phyloP scores from a whole-genome alignment of 805 yeast species.

The Saturnispora zaruensis region DNA sequence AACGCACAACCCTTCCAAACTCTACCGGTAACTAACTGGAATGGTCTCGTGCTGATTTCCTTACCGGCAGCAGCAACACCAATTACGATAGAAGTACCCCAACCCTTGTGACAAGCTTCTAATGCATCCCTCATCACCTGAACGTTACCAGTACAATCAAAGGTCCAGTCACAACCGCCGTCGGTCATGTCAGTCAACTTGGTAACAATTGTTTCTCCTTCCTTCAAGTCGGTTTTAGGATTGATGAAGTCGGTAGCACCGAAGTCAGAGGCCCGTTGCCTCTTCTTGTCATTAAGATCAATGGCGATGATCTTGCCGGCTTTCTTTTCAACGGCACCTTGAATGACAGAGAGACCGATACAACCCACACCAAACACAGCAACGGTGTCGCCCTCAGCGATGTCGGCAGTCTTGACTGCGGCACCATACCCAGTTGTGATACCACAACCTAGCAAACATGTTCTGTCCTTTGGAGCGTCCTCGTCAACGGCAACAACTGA shows the following conservation, averaged over 20 bases:
- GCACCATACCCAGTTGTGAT: slow-evolving; percentile 98
- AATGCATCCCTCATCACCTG: slow-evolving; percentile 92
- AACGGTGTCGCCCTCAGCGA: slow-evolving; percentile 83
- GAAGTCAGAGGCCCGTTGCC: slow-evolving; percentile 77
- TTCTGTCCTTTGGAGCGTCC: slow-evolving; percentile 73
- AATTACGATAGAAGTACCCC: slow-evolving; percentile 93
- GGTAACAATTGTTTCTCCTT: slow-evolving; percentile 70
- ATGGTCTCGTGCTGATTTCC: slow-evolving; percentile 95
- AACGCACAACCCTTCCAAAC: slow-evolving; percentile 99
- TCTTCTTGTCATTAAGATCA: slow-evolving; percentile 78
- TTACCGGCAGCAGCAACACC: slow-evolving; percentile 99
- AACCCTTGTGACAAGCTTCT: slow-evolving; percentile 97
- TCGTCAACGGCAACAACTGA: slow-evolving; percentile 89
- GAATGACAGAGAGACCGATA: slow-evolving; percentile 92
- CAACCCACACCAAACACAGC: slow-evolving; percentile 98
- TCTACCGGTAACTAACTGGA: slow-evolving; percentile 98
- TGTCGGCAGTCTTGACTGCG: slow-evolving; percentile 87
- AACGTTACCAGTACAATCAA: slow-evolving; percentile 97
- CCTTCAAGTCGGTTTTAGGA: slow-evolving; percentile 59
- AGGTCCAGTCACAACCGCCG: slow-evolving; percentile 94
- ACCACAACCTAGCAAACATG: slow-evolving; percentile 96
- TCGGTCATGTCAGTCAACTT: slow-evolving; percentile 84
- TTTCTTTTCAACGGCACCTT: slow-evolving; percentile 80
- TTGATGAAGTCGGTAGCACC: slow-evolving; percentile 95
- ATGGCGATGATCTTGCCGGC: slow-evolving; percentile 79